Percentiles rank a stretch among this genome's conserved stretches.
Conservation (phyloP, 371 early-diverging fungal genomes). For the Mortierella sp. region DNA sequence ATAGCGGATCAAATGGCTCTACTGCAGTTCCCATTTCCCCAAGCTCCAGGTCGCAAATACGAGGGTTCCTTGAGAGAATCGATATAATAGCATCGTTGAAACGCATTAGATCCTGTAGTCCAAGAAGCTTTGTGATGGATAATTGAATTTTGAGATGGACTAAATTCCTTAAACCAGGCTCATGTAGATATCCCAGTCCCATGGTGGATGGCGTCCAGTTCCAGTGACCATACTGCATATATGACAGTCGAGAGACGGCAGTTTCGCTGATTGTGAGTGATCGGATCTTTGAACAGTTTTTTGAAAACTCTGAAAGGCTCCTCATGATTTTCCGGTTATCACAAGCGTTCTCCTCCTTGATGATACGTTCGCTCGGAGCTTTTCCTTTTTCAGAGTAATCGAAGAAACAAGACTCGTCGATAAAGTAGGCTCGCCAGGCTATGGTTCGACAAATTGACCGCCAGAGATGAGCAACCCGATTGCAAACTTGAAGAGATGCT, state of each 20-base stretch:
- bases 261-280: constrained; percentile 7
- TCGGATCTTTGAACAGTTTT: constrained; percentile 7
- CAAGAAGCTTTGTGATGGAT: background rate
- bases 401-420: background rate
- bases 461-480: constrained; percentile 22
- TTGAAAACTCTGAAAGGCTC: background rate
- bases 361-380: background rate
- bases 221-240: background rate
- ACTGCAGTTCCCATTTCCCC: background rate
- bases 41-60: background rate
- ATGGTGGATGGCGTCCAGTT: background rate
- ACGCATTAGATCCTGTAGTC: background rate
- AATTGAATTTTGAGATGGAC: constrained; percentile 1
- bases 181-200: background rate
- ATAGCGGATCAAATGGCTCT: background rate
- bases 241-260: background rate
- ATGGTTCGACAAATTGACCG: background rate
- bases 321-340: too few species aligned
- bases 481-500: constrained; percentile 11
- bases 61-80: constrained; percentile 4
- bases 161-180: background rate
- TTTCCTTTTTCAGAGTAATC: background rate
- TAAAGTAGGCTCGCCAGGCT: constrained; percentile 10
- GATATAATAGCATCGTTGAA: background rate
- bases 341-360: background rate